Evolutionary conservation across 148 eudicot genomes (phyloP).

Genomic region (Rhododendron mucronatum): DNA sequence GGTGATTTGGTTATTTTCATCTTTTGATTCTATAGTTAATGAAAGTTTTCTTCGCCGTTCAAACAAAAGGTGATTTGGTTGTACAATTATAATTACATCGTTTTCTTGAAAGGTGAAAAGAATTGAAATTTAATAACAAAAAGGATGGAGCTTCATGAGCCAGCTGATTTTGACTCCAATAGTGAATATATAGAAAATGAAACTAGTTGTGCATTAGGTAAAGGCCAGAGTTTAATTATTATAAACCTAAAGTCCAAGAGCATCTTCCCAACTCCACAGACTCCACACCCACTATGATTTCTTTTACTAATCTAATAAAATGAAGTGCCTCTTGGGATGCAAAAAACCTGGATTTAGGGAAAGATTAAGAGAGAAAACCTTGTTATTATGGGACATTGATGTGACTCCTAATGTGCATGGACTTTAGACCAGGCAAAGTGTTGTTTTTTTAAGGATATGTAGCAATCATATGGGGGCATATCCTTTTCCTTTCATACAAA

Average conservation of each 20-base stretch:
- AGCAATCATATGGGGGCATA: not conserved
- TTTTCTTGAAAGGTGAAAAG: not conserved
- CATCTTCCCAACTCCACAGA: not conserved
- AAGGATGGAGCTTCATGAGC: not conserved
- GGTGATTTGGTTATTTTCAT: not conserved
- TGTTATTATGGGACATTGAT: conserved; percentile 26
- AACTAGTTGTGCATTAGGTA: not conserved
- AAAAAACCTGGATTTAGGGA: conserved; percentile 34
- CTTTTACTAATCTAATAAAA: not conserved
- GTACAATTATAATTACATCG: not conserved
- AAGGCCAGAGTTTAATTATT: not conserved
- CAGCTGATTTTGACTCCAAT: conserved; percentile 14
- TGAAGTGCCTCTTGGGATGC: conserved; percentile 15
- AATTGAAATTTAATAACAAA: not conserved
- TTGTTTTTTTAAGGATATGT: not conserved
- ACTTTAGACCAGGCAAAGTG: not conserved
- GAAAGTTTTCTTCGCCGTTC: too few relatives aligned
- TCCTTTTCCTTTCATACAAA: not conserved
- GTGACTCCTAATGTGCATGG: conserved; percentile 24
- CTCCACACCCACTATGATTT: not conserved
- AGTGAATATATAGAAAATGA: not conserved
- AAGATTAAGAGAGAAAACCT: conserved; percentile 19
- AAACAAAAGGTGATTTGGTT: not conserved
- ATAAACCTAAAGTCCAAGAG: not conserved
- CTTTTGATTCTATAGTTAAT: too few relatives aligned